A percentile compares a stretch with the other conserved stretches of the same genome.
phyloP scores from a whole-genome alignment of 306 rosid species.

The Lathyrus oleraceus region DNA sequence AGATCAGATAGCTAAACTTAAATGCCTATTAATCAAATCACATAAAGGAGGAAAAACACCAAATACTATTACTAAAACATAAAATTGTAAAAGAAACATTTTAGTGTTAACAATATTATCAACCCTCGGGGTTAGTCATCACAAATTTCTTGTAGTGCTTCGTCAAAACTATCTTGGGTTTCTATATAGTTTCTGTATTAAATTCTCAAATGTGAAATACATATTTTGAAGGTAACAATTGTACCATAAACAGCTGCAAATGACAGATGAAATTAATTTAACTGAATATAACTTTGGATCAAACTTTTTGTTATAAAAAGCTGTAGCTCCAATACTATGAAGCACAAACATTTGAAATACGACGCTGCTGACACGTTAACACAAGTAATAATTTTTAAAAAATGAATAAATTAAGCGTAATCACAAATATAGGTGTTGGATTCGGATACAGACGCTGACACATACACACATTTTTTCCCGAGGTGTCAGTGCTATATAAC shows the following conservation, averaged over 20 bases:
- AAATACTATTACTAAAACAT: background rate
- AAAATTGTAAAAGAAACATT: background rate
- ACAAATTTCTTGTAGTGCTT: conserved; percentile 9
- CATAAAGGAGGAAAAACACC: background rate
- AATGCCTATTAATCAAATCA: background rate
- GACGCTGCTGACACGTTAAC: too few species aligned
- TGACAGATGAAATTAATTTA: background rate
- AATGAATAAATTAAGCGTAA: too few species aligned
- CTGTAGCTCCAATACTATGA: too few species aligned
- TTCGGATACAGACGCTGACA: too few species aligned
- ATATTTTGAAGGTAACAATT: background rate
- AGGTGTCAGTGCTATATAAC: too few species aligned
- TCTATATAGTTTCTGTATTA: background rate
- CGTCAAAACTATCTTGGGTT: conserved; percentile 12
- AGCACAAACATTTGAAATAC: too few species aligned
- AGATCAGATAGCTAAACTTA: background rate
- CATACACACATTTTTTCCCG: too few species aligned
- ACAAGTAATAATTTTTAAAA: too few species aligned
- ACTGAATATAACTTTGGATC: conserved; percentile 6
- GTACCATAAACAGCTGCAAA: background rate
- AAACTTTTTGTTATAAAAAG: background rate
- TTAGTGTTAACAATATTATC: conserved; percentile 1
- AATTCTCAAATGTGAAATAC: background rate
- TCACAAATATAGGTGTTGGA: too few species aligned
- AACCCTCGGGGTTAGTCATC: background rate